Conservation (phyloP, 352 stramenopile genomes). For the Phytopythium aichiense region DNA sequence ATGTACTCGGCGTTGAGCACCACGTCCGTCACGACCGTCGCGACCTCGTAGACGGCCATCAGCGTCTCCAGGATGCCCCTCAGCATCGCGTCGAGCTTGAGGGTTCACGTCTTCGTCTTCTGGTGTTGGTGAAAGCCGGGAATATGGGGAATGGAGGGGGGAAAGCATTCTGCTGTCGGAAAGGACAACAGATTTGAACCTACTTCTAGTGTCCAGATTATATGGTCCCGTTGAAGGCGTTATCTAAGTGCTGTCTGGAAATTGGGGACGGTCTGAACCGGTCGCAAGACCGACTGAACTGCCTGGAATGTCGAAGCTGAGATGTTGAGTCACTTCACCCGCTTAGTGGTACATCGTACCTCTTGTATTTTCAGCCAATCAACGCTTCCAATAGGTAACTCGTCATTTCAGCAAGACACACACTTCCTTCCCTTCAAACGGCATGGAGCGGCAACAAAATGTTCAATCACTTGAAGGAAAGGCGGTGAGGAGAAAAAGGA, state of each 20-base stretch:
- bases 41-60: slow-evolving; percentile 50
- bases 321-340: background rate
- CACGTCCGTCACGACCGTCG: slow-evolving; percentile 66
- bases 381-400: background rate
- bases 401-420: background rate
- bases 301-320: background rate
- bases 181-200: background rate
- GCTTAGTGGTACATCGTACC: background rate
- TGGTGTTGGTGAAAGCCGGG: too few relatives aligned
- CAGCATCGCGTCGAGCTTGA: slow-evolving; percentile 11
- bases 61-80: slow-evolving; percentile 32
- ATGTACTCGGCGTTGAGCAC: slow-evolving; percentile 79
- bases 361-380: background rate
- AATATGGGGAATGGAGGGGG: background rate
- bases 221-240: background rate
- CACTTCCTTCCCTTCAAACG: too few relatives aligned
- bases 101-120: background rate
- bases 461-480: background rate
- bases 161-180: background rate
- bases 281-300: background rate
- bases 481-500: too few relatives aligned
- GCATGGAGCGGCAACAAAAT: background rate
- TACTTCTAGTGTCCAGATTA: background rate
- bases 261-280: background rate
- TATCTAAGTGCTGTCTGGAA: background rate